These are phyloP conservation scores for Aspergillus sp. DNA, from an alignment of 2,329 filamentous ascomycete species.

Conservation along the genomic window DNA sequence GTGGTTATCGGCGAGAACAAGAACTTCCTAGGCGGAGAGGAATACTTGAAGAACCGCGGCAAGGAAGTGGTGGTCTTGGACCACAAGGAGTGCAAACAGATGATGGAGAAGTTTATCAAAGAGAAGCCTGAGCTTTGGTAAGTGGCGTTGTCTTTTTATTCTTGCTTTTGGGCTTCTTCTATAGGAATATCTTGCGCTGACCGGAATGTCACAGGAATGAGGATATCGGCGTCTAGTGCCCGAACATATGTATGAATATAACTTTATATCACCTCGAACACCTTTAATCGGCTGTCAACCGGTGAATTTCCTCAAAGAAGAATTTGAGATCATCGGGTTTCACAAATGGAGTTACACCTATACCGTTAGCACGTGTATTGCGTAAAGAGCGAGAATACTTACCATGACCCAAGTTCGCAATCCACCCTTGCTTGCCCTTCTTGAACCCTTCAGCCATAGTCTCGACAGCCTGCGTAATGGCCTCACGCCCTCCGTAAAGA, in stretches of 20 bases:
- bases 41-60: slow-evolving; percentile 68
- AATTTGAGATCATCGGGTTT: slow-evolving; percentile 92
- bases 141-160: slow-evolving; percentile 31
- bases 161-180: slow-evolving; percentile 1
- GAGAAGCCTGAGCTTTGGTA: slow-evolving; percentile 75
- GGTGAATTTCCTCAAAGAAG: slow-evolving; percentile 91
- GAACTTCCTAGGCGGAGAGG: slow-evolving; percentile 74
- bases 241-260: neutral
- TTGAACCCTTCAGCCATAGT: slow-evolving; percentile 86
- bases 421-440: slow-evolving; percentile 88
- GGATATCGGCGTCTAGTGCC: slow-evolving; percentile 59
- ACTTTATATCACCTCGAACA: neutral
- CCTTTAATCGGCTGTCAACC: slow-evolving; percentile 45
- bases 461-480: slow-evolving; percentile 81
- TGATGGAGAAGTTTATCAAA: slow-evolving; percentile 75
- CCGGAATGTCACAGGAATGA: slow-evolving; percentile 54
- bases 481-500: slow-evolving; percentile 79
- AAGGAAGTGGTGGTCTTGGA: slow-evolving; percentile 75
- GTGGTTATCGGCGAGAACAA: slow-evolving; percentile 80
- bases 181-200: slow-evolving; percentile 14
- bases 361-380: slow-evolving; percentile 25
- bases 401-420: slow-evolving; percentile 95
- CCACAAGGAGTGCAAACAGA: slow-evolving; percentile 64
- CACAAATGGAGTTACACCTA: slow-evolving; percentile 91
- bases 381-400: slow-evolving; percentile 40